These are phyloP conservation scores for Cryptococcus maquisensis DNA, from an alignment of 1,284 basidiomycete genomes.

Conservation along the genomic window DNA sequence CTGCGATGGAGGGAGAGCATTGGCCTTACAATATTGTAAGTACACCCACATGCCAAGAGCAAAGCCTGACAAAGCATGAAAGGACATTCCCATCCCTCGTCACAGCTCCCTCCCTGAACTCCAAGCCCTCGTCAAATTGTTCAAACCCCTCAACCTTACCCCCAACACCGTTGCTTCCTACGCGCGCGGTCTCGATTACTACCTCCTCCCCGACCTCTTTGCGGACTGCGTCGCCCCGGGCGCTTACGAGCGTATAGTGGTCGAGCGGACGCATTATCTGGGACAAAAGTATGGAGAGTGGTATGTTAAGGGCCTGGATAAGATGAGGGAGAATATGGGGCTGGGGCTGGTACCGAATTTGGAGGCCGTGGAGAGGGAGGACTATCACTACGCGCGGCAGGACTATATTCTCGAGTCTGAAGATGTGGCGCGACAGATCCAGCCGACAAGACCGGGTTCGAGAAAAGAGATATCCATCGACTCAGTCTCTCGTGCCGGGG, in stretches of 20 bases:
- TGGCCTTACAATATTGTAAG: conserved; percentile 45
- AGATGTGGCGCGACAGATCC: background rate
- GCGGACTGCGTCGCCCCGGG: conserved; percentile 52
- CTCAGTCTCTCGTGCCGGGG: conserved; percentile 8
- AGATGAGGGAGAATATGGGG: background rate
- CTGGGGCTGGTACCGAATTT: conserved; percentile 1
- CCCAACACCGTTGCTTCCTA: conserved; percentile 72
- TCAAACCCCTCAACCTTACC: conserved; percentile 66
- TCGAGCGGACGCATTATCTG: conserved; percentile 22
- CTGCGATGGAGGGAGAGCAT: conserved; percentile 23
- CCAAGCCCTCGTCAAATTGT: conserved; percentile 68
- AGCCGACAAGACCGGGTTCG: background rate
- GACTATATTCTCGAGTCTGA: conserved; percentile 4
- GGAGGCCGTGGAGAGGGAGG: conserved; percentile 1
- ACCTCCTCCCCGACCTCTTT: conserved; percentile 65
- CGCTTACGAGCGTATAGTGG: conserved; percentile 27
- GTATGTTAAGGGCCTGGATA: conserved; percentile 5
- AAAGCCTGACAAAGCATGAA: background rate
- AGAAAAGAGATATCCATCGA: conserved; percentile 7
- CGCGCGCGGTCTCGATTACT: conserved; percentile 64
- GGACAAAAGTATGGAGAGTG: conserved; percentile 2
- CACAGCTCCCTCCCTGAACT: conserved; percentile 84
- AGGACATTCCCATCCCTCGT: conserved; percentile 77
- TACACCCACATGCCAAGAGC: background rate
- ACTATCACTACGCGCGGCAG: background rate